Evolutionary conservation across 441 rosid species (phyloP).

Genomic region (Omphalea diandra): DNA sequence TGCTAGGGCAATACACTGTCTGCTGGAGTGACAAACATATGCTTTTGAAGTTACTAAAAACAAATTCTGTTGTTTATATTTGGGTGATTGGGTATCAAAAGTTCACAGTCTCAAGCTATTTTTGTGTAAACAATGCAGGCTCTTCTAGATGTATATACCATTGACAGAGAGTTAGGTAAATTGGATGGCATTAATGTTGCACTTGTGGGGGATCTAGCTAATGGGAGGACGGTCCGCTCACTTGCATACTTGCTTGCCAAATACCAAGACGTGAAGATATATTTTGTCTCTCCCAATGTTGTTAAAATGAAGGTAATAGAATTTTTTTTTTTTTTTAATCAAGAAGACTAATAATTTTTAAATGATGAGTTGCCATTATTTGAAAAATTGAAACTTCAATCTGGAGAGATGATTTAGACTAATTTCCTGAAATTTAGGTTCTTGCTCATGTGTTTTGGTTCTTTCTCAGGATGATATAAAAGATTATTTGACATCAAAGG

Average conservation of each 20-base stretch:
- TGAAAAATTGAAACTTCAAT: neutral
- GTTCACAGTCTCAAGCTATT: neutral
- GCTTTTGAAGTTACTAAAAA: neutral
- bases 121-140: constrained; percentile 46
- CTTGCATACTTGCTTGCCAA: constrained; percentile 92
- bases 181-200: constrained; percentile 86
- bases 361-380: neutral
- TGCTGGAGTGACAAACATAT: neutral
- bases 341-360: neutral
- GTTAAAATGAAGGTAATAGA: constrained; percentile 88
- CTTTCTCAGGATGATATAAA: constrained; percentile 84
- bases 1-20: neutral
- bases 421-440: neutral
- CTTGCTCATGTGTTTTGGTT: neutral
- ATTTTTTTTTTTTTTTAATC: neutral
- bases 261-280: constrained; percentile 79
- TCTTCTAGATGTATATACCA: constrained; percentile 85
- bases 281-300: constrained; percentile 86
- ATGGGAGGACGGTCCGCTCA: constrained; percentile 64
- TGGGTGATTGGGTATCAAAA: neutral
- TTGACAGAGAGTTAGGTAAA: constrained; percentile 87
- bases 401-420: neutral
- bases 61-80: too few relatives aligned
- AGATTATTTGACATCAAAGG: constrained; percentile 62
- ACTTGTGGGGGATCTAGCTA: constrained; percentile 64